These are phyloP conservation scores for Kodamaea laetipori DNA, from an alignment of 805 yeast genomes.

Conservation along the genomic window DNA sequence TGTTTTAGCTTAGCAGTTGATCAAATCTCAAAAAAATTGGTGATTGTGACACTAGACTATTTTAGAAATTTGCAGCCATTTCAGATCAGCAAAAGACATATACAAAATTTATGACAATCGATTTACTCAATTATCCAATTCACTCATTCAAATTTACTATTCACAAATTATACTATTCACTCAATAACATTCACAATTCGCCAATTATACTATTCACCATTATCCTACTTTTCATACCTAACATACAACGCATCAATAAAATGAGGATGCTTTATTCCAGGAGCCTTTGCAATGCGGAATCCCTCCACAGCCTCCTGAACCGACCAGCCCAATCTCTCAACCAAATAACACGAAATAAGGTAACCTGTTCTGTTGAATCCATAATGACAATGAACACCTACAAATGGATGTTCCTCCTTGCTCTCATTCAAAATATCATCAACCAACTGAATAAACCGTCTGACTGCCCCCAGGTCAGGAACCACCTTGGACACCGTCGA, in stretches of 20 bases:
- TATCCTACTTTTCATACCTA: slow-evolving; percentile 50
- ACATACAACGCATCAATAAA: slow-evolving; percentile 72
- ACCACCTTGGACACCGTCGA: slow-evolving; percentile 79
- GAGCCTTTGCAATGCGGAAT: slow-evolving; percentile 57
- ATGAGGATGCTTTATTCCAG: slow-evolving; percentile 79
- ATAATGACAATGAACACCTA: slow-evolving; percentile 79
- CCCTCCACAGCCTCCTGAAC: slow-evolving; percentile 66
- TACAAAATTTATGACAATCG: too few species aligned
- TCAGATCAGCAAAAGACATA: too few species aligned
- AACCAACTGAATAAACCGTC: slow-evolving; percentile 55
- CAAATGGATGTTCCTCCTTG: slow-evolving; percentile 32
- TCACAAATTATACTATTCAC: too few species aligned
- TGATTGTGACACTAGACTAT: too few species aligned
- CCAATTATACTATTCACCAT: too few species aligned
- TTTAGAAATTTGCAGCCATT: too few species aligned
- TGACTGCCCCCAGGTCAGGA: slow-evolving; percentile 62
- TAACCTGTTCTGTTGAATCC: slow-evolving; percentile 82
- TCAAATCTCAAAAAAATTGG: too few species aligned
- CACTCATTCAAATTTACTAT: too few species aligned
- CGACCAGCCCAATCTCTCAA: slow-evolving; percentile 59
- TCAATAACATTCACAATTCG: too few species aligned
- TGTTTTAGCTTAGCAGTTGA: too few species aligned
- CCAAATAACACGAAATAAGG: slow-evolving; percentile 66
- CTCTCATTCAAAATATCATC: slow-evolving; percentile 43
- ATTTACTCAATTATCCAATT: too few species aligned